A percentile compares a stretch with the other conserved stretches of the same genome.
Conservation (phyloP, 163 green algal species). For the Coccomyxa subellipsoidea region DNA sequence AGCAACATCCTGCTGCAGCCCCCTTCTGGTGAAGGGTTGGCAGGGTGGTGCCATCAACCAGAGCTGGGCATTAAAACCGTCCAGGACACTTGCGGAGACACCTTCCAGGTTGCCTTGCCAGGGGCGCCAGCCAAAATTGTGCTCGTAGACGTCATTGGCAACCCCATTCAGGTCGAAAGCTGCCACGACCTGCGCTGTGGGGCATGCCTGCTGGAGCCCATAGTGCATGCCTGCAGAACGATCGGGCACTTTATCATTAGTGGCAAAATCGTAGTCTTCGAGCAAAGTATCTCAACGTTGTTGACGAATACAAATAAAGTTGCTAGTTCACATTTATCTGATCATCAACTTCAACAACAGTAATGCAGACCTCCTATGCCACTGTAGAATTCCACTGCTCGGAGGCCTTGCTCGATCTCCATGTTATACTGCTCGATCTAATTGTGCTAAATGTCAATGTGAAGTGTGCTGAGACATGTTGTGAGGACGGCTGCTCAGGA, state of each 20-base stretch:
- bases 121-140: slow-evolving; percentile 60
- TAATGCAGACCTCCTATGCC: slow-evolving; percentile 57
- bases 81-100: slow-evolving; percentile 43
- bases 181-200: slow-evolving; percentile 38
- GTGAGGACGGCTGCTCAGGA: too few relatives aligned
- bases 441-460: too few relatives aligned
- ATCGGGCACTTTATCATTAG: too few relatives aligned
- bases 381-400: slow-evolving; percentile 75
- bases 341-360: too few relatives aligned
- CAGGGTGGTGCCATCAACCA: slow-evolving; percentile 82
- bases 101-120: slow-evolving; percentile 56
- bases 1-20: slow-evolving; percentile 45
- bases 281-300: background rate
- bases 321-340: too few relatives aligned
- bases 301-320: background rate
- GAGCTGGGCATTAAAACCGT: slow-evolving; percentile 49
- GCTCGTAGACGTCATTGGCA: slow-evolving; percentile 69
- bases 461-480: too few relatives aligned
- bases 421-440: too few relatives aligned
- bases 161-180: slow-evolving; percentile 77
- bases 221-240: slow-evolving; percentile 60
- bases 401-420: background rate
- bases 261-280: too few relatives aligned
- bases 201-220: slow-evolving; percentile 35
- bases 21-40: slow-evolving; percentile 80